Base-by-base conservation (phyloP, 2,329 filamentous ascomycete genomes). In the Trichoderma koningiopsis region DNA sequence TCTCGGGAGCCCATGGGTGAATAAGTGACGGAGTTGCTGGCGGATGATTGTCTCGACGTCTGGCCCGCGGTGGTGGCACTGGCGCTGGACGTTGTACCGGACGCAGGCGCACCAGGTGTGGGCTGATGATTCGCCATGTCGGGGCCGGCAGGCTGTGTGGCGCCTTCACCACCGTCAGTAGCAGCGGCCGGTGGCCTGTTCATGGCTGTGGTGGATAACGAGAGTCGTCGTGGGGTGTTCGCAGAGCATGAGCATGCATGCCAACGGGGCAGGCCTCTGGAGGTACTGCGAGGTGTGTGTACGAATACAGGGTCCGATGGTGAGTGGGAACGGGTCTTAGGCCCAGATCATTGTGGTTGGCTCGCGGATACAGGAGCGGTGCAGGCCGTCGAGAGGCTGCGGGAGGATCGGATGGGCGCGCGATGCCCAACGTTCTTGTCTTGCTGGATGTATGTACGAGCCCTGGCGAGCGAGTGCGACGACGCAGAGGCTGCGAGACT, bases 1-100 rank as follows among this genome's bases (percentile, higher is more conserved):
- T 87, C 85, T 74, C 85, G 80, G 19, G 81, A 83, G 47, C 76
- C 76, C 61, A 77, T 73, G 56, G 81, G 80, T 57, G 82, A 81
- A 22, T 78, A 76, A 27, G 72, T 75, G 70, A 75, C 72, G 49
- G 81, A 81, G 73, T 76, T 80, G 69, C 74, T 77, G 53, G 78
- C 75, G 29, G 80, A 81, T 5, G 80, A 80, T 59, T 77, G 77
- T 72, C 75, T 81, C 40, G 79, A 79, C 56, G 73, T 75, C 68
- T 79, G 77, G 68, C 73, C 74, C 63, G 73, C 72, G 37, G 72
- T 74, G 61, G 75, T 74, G 61, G 75, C 70, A 66, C 71, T 73
- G 56, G 66, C 58, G 49, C 60, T 65, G 35, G 66, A 64, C 53
- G 66, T 68, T 49, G 63, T 65, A 35, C 65, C 65, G 61, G 70